phyloP scores from a whole-genome alignment of 1,139 yeast genomes.

The Hanseniaspora gamundiae region DNA sequence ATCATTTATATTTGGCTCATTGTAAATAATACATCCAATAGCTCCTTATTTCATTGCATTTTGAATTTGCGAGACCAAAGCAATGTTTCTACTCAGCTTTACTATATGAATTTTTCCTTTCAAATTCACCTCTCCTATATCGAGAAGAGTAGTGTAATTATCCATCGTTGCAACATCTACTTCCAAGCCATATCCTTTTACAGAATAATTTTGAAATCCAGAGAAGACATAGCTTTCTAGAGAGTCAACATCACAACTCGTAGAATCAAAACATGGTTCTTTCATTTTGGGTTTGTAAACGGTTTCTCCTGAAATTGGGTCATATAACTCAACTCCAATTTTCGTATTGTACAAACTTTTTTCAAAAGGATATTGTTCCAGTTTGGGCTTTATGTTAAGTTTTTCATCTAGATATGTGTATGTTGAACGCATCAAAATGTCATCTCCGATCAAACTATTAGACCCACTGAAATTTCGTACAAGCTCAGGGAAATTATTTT shows the following conservation, averaged over 20 bases:
- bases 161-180: conserved; percentile 51
- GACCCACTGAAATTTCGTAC: conserved; percentile 27
- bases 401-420: conserved; percentile 9
- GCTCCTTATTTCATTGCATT: conserved; percentile 47
- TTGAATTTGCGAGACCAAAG: conserved; percentile 37
- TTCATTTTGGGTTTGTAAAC: background rate
- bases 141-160: conserved; percentile 28
- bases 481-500: conserved; percentile 29
- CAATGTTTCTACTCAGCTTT: conserved; percentile 36
- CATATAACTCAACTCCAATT: conserved; percentile 17
- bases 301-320: background rate
- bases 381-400: conserved; percentile 37
- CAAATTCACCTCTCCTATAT: conserved; percentile 5
- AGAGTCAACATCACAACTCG: conserved; percentile 34
- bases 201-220: conserved; percentile 34
- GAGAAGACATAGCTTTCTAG: conserved; percentile 25
- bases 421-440: conserved; percentile 32
- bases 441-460: conserved; percentile 33
- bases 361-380: conserved; percentile 34
- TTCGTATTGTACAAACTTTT: conserved; percentile 20
- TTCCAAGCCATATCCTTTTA: conserved; percentile 41
- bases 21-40: conserved; percentile 42
- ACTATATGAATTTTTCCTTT: conserved; percentile 42
- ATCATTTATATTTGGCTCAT: conserved; percentile 36
- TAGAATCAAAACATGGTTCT: conserved; percentile 31